Conservation (phyloP, 441 rosid genomes). For the Bocquillonia castaneifolia region DNA sequence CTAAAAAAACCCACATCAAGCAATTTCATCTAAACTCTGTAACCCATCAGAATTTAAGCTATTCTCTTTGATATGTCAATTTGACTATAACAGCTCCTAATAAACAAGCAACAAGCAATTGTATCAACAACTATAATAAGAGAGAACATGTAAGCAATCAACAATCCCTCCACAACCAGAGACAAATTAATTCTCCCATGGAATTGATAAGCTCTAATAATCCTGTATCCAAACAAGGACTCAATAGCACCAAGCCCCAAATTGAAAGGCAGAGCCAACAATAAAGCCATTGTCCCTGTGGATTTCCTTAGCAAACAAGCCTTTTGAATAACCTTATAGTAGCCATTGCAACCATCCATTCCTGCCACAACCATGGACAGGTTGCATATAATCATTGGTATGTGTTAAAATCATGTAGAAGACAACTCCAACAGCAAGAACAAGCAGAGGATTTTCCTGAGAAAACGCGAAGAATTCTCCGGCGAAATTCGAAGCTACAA, state of each 20-base stretch:
- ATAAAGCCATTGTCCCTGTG: slow-evolving; percentile 18
- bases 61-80: background rate
- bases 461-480: background rate
- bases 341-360: slow-evolving; percentile 14
- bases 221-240: slow-evolving; percentile 29
- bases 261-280: slow-evolving; percentile 29
- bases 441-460: background rate
- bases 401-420: slow-evolving; percentile 22
- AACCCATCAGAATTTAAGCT: background rate
- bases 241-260: slow-evolving; percentile 30
- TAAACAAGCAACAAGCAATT: slow-evolving; percentile 29
- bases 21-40: slow-evolving; percentile 1
- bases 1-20: background rate
- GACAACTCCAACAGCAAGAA: background rate
- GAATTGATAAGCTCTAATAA: slow-evolving; percentile 15
- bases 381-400: slow-evolving; percentile 25
- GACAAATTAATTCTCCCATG: slow-evolving; percentile 12
- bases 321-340: slow-evolving; percentile 21
- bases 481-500: slow-evolving; percentile 10
- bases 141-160: slow-evolving; percentile 36
- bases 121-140: slow-evolving; percentile 33
- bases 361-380: slow-evolving; percentile 31
- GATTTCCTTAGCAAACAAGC: slow-evolving; percentile 26
- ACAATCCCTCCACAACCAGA: slow-evolving; percentile 25
- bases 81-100: slow-evolving; percentile 17